phyloP scores from a whole-genome alignment of 106 monocot species.

The Dendrobium chrysotoxum region DNA sequence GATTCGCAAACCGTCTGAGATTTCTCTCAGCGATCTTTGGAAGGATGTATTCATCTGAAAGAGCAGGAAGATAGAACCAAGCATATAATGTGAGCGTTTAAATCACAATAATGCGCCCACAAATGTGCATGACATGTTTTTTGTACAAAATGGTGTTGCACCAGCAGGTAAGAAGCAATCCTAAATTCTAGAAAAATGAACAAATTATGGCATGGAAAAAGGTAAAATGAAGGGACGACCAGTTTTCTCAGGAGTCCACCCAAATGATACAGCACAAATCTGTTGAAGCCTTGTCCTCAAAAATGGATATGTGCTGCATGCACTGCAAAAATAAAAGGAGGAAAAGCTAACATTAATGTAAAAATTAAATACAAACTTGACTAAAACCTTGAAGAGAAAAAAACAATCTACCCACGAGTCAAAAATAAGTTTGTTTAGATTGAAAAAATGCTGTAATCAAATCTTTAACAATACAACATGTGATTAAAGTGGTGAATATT shows the following conservation, averaged over 20 bases:
- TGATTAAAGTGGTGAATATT: no score
- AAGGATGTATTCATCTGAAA: slow-evolving; percentile 82
- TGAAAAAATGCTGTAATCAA: no score
- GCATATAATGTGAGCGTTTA: neutral
- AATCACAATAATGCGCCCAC: neutral
- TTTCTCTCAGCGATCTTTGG: slow-evolving; percentile 90
- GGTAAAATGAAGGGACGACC: slow-evolving; percentile 18
- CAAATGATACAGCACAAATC: slow-evolving; percentile 57
- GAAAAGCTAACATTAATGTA: neutral
- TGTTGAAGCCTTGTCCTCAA: slow-evolving; percentile 48
- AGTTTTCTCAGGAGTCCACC: slow-evolving; percentile 71
- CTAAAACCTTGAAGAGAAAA: neutral
- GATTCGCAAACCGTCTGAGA: slow-evolving; percentile 68
- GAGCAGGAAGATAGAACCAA: neutral
- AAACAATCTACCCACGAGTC: neutral
- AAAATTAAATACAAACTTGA: neutral
- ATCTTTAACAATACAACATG: no score
- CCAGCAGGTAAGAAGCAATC: neutral
- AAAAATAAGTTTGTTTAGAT: no score
- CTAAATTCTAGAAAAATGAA: neutral
- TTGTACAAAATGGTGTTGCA: neutral
- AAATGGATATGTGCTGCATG: slow-evolving; percentile 40
- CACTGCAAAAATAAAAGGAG: slow-evolving; percentile 29
- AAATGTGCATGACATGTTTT: neutral
- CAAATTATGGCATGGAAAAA: neutral